Base-by-base conservation (phyloP, 1,284 basidiomycete species). In the Irpex sp. region DNA sequence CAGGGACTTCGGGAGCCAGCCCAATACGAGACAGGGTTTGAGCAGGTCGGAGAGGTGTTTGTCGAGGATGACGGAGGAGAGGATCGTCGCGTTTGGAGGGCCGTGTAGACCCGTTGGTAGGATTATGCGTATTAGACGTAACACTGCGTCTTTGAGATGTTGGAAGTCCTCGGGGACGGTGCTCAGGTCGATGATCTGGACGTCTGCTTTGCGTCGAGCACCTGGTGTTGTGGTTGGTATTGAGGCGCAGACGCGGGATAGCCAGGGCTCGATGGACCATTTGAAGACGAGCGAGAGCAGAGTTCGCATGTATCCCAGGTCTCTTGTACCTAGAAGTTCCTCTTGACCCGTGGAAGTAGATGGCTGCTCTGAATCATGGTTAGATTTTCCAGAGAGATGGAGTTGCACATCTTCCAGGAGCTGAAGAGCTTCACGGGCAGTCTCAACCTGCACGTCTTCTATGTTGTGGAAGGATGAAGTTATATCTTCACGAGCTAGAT, bases 271-370 rank as follows among this genome's bases (percentile, higher is more conserved):
- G 4, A 83, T 70, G 5, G 83, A 85, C 90, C 90, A 91, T 65
- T 83, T 86, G 69, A 91, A 88, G 19, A 81, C 72, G 59, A 92
- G 79, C 12, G 87, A 83, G 8, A 88, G 69, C 28, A 91, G 76
- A 0, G 84, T 87, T 37, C 85, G 81, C 1, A 91, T 71, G 62
- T 83, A 73, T 5, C 77, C 72, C 48, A 91, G 71, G 70, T 93
- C 90, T 60, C 86, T 81, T 1, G 85, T 82, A 0, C 88, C 89
- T 58, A 92, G 75, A 16, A 75, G 67, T 19, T 80, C 80, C 2
- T 71, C 69, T 39, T 71, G 66, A 4, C 18, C 33, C 12, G 52
- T 14, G 23, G 49, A 14, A 23, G 12, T 23, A 2, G n/a, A 10
- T 7, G 14, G 33, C 33, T 23, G 37, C 39, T 16, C 33, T 51